These are phyloP conservation scores for Cubamyces lactineus DNA, from an alignment of 768 basidiomycete genomes.

Conservation along the genomic window DNA sequence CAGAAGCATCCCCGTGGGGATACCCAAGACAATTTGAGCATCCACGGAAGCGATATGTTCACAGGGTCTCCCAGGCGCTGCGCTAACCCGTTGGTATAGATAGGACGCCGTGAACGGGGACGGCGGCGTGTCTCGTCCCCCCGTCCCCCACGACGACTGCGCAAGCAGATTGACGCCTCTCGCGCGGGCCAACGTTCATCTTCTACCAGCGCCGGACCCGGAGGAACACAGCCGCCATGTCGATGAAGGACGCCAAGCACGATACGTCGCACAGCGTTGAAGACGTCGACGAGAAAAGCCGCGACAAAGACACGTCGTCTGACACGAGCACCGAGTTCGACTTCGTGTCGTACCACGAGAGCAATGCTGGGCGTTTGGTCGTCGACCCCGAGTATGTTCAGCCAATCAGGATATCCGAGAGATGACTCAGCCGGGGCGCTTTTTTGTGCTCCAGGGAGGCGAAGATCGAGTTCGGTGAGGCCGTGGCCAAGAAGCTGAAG, in stretches of 20 bases:
- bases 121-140: neutral
- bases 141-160: constrained; percentile 2
- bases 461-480: constrained; percentile 60
- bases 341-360: constrained; percentile 51
- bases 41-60: neutral
- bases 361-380: constrained; percentile 59
- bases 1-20: constrained; percentile 9
- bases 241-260: constrained; percentile 15
- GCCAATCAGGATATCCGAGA: no score
- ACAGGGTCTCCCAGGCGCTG: constrained; percentile 8
- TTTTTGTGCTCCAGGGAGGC: constrained; percentile 51
- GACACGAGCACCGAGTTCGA: constrained; percentile 33
- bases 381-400: constrained; percentile 59
- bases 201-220: neutral
- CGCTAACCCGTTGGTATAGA: constrained; percentile 10
- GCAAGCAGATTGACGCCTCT: constrained; percentile 1
- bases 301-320: constrained; percentile 1
- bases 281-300: constrained; percentile 11
- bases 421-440: neutral
- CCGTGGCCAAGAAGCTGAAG: constrained; percentile 57
- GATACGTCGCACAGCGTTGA: constrained; percentile 8
- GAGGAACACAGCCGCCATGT: neutral
- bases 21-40: neutral
- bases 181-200: neutral
- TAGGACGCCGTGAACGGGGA: neutral